phyloP scores from a whole-genome alignment of 2,329 filamentous ascomycete genomes.

The Aspergillus persii region DNA sequence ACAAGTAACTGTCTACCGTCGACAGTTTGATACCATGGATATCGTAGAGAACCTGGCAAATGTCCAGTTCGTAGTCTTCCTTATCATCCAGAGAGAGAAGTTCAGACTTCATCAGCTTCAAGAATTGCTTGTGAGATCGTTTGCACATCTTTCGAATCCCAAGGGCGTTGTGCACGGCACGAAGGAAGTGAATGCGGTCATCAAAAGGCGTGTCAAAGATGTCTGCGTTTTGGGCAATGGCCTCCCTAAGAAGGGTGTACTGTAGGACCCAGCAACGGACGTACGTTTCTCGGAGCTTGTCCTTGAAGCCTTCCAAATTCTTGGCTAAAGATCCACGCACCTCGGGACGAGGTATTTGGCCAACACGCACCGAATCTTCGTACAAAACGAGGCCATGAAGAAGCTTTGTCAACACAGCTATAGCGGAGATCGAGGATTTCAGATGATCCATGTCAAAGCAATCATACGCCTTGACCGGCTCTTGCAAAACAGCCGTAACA shows the following conservation, averaged over 20 bases:
- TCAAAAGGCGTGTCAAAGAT: slow-evolving; percentile 66
- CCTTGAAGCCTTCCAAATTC: slow-evolving; percentile 52
- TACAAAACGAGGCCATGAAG: slow-evolving; percentile 77
- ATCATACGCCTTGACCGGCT: slow-evolving; percentile 67
- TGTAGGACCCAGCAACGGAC: slow-evolving; percentile 84
- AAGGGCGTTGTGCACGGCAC: slow-evolving; percentile 77
- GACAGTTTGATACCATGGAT: slow-evolving; percentile 78
- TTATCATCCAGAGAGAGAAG: slow-evolving; percentile 72
- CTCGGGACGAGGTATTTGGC: slow-evolving; percentile 63
- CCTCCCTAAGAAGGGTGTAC: slow-evolving; percentile 76
- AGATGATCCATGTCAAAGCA: slow-evolving; percentile 80
- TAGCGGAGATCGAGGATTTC: slow-evolving; percentile 66
- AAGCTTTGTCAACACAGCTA: slow-evolving; percentile 70
- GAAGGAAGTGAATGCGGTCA: slow-evolving; percentile 74
- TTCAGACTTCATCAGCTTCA: slow-evolving; percentile 85
- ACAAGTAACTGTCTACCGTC: slow-evolving; percentile 61
- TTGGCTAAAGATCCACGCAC: slow-evolving; percentile 48
- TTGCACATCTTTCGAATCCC: slow-evolving; percentile 85
- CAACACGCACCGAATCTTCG: slow-evolving; percentile 81
- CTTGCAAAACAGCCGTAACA: slow-evolving; percentile 66
- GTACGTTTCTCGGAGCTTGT: slow-evolving; percentile 80
- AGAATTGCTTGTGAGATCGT: slow-evolving; percentile 77
- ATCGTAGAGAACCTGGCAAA: slow-evolving; percentile 81
- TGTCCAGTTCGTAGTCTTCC: slow-evolving; percentile 80
- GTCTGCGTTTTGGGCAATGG: slow-evolving; percentile 63